Base-by-base conservation (phyloP, 805 yeast species). In the Metschnikowia vanudenii region DNA sequence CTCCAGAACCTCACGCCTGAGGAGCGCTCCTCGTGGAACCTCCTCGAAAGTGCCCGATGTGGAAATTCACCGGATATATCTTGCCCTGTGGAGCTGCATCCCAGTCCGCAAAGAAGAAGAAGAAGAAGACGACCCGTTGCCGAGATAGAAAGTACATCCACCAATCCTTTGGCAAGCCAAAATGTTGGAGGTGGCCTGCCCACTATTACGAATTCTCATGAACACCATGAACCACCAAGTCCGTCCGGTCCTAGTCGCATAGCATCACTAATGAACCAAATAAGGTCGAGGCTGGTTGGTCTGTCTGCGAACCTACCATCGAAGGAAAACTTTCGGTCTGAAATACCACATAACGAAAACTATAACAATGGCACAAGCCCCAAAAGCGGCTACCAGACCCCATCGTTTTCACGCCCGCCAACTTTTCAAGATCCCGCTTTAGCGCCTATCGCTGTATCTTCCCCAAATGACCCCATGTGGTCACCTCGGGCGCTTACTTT, bases 21-120 rank as follows among this genome's bases (percentile, higher is more conserved):
- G 14, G 76, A 71, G 47, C 50, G 60, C 5, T 54, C 56, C 22
- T 59, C 74, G 3, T 72, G 76, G 76, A 63, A 60, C 20, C 34
- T 63, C 34, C 68, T 69, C 46, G 73, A 71, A 12, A 55, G 54
- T 39, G 69, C 66, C 1, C 49, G 65, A 12, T 47, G 49, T 28
- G 56, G 52, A 4, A 19, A 22, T 17, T 29, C 11, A 13, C 4
- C 32, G 11, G 32, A 29, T 4, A 13, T 29, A 4, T 29, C 32
- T 10, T 6, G 11, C 5, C 5, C 32, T 13, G 32, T 29, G 32
- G 14, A n/a, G 4, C 32, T 7, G 32, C 5, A 4, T 12, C 4
- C 14, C 32, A 29, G 14, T 10, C 5, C 32, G 12, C 32, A 10
- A n/a, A 29, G 14, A 12, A 29, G 32, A 4, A 5, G 32, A n/a